Conservation (phyloP, 495 filamentous ascomycete species). For the Talaromyces liani region DNA sequence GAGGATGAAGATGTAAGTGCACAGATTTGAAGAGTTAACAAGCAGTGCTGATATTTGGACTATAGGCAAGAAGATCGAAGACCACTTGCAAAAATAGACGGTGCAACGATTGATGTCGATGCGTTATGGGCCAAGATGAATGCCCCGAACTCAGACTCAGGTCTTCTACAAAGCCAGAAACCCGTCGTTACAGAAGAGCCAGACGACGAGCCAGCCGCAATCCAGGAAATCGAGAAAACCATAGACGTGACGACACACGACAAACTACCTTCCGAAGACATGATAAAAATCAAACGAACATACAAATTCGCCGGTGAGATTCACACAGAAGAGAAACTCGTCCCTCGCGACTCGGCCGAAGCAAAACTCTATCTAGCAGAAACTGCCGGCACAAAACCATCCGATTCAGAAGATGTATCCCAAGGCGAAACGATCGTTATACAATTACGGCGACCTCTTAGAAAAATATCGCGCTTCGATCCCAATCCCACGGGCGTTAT, state of each 20-base stretch:
- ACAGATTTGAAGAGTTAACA: background rate
- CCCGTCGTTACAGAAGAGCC: constrained; percentile 4
- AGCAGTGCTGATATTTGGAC: constrained; percentile 3
- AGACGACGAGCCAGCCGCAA: constrained; percentile 10
- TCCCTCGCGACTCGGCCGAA: constrained; percentile 72
- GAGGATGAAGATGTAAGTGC: constrained; percentile 49
- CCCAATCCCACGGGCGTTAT: constrained; percentile 48
- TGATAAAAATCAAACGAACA: constrained; percentile 77
- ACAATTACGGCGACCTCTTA: constrained; percentile 56
- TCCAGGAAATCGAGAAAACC: constrained; percentile 17
- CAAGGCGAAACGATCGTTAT: constrained; percentile 2
- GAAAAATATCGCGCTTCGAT: constrained; percentile 75
- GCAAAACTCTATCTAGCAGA: constrained; percentile 66
- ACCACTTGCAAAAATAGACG: constrained; percentile 52
- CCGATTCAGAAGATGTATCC: constrained; percentile 10
- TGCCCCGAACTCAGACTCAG: constrained; percentile 22
- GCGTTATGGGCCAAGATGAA: constrained; percentile 80
- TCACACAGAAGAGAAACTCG: constrained; percentile 74
- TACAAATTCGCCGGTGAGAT: constrained; percentile 89
- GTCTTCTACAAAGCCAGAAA: constrained; percentile 12
- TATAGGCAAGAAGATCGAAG: constrained; percentile 58
- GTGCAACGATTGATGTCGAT: constrained; percentile 83
- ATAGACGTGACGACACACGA: constrained; percentile 13
- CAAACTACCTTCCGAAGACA: constrained; percentile 28
- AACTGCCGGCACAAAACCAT: constrained; percentile 22